These are phyloP conservation scores for Xylaria sp. DNA, from an alignment of 2,329 filamentous ascomycete species.

Conservation along the genomic window DNA sequence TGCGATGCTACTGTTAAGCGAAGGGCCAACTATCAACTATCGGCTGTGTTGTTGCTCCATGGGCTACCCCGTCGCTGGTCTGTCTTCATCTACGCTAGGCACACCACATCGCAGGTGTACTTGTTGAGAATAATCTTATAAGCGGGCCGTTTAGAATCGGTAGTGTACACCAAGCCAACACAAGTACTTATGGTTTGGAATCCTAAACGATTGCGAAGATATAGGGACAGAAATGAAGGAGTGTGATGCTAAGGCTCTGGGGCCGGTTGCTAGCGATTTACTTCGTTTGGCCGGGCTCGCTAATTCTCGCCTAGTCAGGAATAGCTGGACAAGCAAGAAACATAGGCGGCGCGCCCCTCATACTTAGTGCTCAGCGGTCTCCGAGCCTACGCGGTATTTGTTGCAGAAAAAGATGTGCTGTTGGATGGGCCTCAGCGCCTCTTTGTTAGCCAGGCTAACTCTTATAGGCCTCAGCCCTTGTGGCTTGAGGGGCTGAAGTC, in stretches of 20 bases:
- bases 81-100: neutral
- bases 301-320: constrained; percentile 38
- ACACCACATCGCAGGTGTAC: neutral
- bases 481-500: constrained; percentile 29
- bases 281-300: constrained; percentile 32
- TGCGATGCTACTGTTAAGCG: constrained; percentile 3
- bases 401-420: constrained; percentile 27
- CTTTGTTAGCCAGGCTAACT: constrained; percentile 12
- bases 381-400: constrained; percentile 31
- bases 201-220: constrained; percentile 1
- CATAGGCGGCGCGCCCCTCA: constrained; percentile 27
- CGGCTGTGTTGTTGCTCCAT: neutral
- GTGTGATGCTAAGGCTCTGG: constrained; percentile 4
- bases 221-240: neutral
- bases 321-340: constrained; percentile 34
- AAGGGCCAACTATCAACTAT: neutral
- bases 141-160: constrained; percentile 7
- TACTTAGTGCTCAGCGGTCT: constrained; percentile 14
- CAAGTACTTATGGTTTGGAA: too few relatives aligned
- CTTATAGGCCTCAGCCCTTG: constrained; percentile 11
- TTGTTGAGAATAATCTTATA: constrained; percentile 3
- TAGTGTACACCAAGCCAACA: neutral
- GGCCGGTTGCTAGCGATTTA: constrained; percentile 25
- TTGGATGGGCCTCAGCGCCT: constrained; percentile 24
- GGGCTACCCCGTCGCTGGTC: constrained; percentile 8